Evolutionary conservation across 176 grass and related monocot species (phyloP).

Genomic region (Musa itinerans): DNA sequence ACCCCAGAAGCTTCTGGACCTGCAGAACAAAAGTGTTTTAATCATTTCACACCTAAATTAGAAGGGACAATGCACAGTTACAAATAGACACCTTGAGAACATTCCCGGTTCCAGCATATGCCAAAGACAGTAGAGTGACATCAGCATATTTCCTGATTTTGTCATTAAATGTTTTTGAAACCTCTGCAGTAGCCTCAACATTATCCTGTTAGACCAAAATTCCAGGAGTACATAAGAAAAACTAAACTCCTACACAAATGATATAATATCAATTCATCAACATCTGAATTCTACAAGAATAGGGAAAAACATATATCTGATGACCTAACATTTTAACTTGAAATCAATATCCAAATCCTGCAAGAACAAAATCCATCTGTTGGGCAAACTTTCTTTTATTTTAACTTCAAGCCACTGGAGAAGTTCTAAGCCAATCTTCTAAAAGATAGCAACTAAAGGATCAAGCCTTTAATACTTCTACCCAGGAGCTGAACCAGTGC

Average conservation of each 20-base stretch:
- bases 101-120: slow-evolving; percentile 97
- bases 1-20: slow-evolving; percentile 85
- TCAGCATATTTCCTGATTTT: slow-evolving; percentile 99
- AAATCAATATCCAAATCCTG: not conserved
- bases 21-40: slow-evolving; percentile 7
- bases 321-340: not conserved
- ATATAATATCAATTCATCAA: not conserved
- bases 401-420: too few relatives aligned
- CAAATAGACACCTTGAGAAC: slow-evolving; percentile 75
- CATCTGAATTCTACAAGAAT: not conserved
- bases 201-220: slow-evolving; percentile 54
- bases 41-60: not conserved
- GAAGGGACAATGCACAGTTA: not conserved
- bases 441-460: too few relatives aligned
- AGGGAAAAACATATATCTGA: not conserved
- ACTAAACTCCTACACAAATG: not conserved
- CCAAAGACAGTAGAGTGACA: slow-evolving; percentile 87
- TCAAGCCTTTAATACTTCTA: too few relatives aligned
- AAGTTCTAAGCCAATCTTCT: too few relatives aligned
- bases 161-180: slow-evolving; percentile 95
- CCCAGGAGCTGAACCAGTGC: too few relatives aligned
- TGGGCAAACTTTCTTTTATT: not conserved
- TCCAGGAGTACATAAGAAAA: not conserved
- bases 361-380: not conserved
- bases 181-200: slow-evolving; percentile 82